Evolutionary conservation across 176 grass and related monocot genomes (phyloP).

Genomic region (Otatea glauca): DNA sequence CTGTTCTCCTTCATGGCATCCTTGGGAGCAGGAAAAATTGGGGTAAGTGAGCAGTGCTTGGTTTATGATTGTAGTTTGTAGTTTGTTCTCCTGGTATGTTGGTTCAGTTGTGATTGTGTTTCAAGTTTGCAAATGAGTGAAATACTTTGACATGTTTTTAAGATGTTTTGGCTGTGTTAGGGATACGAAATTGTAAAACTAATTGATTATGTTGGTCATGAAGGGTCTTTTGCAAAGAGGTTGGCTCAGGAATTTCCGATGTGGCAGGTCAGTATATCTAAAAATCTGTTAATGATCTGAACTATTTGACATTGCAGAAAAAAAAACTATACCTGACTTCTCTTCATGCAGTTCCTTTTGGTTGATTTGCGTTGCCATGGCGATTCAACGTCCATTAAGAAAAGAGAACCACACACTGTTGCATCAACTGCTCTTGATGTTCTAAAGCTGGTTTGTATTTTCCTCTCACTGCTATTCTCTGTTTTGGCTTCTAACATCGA

Average conservation of each 20-base stretch:
- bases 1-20: slow-evolving; percentile 96
- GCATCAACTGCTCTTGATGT: slow-evolving; percentile 89
- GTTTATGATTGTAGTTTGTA: background rate
- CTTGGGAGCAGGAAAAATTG: slow-evolving; percentile 96
- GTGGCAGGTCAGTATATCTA: slow-evolving; percentile 76
- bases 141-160: background rate
- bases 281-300: slow-evolving; percentile 32
- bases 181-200: slow-evolving; percentile 20
- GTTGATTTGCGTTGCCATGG: slow-evolving; percentile 98
- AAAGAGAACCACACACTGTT: slow-evolving; percentile 79
- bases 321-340: slow-evolving; percentile 24
- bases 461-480: slow-evolving; percentile 16
- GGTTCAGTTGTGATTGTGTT: background rate
- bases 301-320: slow-evolving; percentile 5
- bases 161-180: slow-evolving; percentile 12
- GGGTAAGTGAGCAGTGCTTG: slow-evolving; percentile 59
- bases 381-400: slow-evolving; percentile 79
- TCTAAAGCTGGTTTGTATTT: slow-evolving; percentile 82
- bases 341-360: slow-evolving; percentile 81
- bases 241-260: slow-evolving; percentile 97
- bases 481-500: slow-evolving; percentile 25
- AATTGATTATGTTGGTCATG: slow-evolving; percentile 32
- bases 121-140: background rate
- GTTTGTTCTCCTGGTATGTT: slow-evolving; percentile 23
- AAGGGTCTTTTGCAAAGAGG: slow-evolving; percentile 89